These are phyloP conservation scores for Babesia ovis DNA, from an alignment of 169 alveolate species.

Conservation along the genomic window DNA sequence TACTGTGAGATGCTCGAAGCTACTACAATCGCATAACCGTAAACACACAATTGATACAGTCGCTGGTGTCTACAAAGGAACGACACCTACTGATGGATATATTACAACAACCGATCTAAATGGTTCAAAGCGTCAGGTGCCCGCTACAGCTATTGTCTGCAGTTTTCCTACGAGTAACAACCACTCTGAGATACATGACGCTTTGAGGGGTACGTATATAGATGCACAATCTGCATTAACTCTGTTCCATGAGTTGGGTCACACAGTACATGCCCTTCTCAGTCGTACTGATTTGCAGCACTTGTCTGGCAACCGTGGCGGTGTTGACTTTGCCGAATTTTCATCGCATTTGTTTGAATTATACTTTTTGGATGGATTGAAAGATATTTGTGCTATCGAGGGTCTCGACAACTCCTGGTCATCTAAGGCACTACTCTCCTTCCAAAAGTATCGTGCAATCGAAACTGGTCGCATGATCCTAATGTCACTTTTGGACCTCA, in stretches of 20 bases:
- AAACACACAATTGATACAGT: background rate
- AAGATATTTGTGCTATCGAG: slow-evolving; percentile 19
- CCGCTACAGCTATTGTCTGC: slow-evolving; percentile 73
- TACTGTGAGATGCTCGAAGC: slow-evolving; percentile 76
- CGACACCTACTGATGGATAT: background rate
- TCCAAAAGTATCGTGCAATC: slow-evolving; percentile 40
- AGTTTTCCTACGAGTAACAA: slow-evolving; percentile 41
- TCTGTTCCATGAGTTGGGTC: slow-evolving; percentile 80
- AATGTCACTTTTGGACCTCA: slow-evolving; percentile 40
- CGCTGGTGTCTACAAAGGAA: background rate
- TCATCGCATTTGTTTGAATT: slow-evolving; percentile 78
- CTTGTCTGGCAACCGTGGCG: slow-evolving; percentile 79
- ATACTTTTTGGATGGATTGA: slow-evolving; percentile 32
- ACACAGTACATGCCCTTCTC: slow-evolving; percentile 73
- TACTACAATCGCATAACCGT: background rate
- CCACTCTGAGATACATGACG: background rate
- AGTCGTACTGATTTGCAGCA: slow-evolving; percentile 78
- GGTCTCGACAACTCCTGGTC: slow-evolving; percentile 17
- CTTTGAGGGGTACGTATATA: slow-evolving; percentile 35
- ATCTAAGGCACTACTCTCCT: background rate
- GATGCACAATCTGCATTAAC: slow-evolving; percentile 56
- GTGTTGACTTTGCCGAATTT: slow-evolving; percentile 79
- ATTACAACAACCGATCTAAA: background rate
- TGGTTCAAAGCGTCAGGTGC: slow-evolving; percentile 58
- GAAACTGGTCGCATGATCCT: slow-evolving; percentile 50